Base-by-base conservation (phyloP, 2,329 filamentous ascomycete genomes). In the Periglandula ipomoeae region DNA sequence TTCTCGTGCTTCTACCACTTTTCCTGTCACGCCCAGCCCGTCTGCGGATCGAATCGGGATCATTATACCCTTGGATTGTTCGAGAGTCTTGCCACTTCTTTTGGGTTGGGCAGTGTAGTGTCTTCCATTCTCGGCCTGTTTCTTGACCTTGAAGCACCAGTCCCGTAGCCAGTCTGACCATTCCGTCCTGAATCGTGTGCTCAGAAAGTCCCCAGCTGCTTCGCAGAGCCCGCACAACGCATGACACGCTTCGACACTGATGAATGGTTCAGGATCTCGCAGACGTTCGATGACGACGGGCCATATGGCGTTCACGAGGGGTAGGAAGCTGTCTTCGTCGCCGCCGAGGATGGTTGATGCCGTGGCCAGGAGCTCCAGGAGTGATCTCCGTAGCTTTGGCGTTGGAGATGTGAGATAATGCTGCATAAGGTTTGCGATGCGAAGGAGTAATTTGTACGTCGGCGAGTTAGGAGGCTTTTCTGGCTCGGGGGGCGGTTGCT, bases 251-350 rank as follows among this genome's bases (percentile, higher is more conserved):
- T 83, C 79, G 8, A 85, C 76, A 2, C 78, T 77, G 9, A 96
- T 78, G 59, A 82, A 85, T 0, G 79, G 70, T 62, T 89, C 83
- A 4, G 68, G 55, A 54, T 89, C 86, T 55, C 81, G 78, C 5
- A 89, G 70, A 22, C 82, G 75, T n/a, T 75, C 72, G 2, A 84
- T 70, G 5, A 95, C 70, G 6, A 94, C 84, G 0, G 90, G 89
- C 91, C 91, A 98, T 7, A 97, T 72, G 3, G 85, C 84, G 65
- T 97, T 93, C 56, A 97, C 82, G 0, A 97, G 75, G 0, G 93
- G 93, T 2, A 98, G 69, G 62, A 95, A 96, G 0, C 82, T 80
- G 52, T 90, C 82, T 61, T 95, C 86, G 55, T 96, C 82, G 3
- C 73, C 74, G 0, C 85, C 79, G 3, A 98, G 77, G 1, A 86